Conservation (phyloP, 306 rosid species). For the Canavalia ensiformis region DNA sequence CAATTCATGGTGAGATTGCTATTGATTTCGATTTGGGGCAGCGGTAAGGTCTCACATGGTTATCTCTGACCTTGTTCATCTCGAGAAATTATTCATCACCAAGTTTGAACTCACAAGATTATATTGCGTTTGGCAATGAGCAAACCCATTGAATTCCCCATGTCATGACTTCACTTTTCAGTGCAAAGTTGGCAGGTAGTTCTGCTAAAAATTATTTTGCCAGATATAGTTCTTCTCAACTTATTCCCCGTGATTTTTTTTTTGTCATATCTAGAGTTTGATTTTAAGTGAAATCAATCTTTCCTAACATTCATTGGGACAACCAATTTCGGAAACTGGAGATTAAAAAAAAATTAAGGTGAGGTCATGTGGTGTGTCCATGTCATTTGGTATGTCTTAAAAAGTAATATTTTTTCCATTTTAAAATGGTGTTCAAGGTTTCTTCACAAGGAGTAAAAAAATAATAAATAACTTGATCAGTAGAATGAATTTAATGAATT, state of each 20-base stretch:
- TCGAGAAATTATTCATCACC: background rate
- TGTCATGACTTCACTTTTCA: background rate
- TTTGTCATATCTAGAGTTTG: no score
- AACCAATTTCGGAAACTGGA: background rate
- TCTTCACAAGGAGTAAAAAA: no score
- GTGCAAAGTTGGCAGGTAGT: background rate
- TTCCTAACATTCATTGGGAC: background rate
- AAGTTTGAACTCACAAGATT: background rate
- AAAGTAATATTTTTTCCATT: background rate
- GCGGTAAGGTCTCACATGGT: constrained; percentile 7
- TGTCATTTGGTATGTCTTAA: no score
- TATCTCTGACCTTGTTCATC: constrained; percentile 1
- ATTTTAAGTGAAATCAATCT: background rate
- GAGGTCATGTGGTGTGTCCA: background rate
- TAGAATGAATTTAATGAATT: no score
- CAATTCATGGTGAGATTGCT: constrained; percentile 10
- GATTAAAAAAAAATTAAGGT: background rate
- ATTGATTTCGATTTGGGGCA: constrained; percentile 14
- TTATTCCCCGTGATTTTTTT: background rate
- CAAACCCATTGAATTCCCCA: background rate
- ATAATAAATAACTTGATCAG: no score
- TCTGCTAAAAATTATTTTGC: background rate
- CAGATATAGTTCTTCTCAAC: background rate
- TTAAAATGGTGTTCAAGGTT: no score
- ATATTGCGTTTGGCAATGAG: background rate